Evolutionary conservation across 805 yeast species (phyloP).

Genomic region (Candida golubevii): DNA sequence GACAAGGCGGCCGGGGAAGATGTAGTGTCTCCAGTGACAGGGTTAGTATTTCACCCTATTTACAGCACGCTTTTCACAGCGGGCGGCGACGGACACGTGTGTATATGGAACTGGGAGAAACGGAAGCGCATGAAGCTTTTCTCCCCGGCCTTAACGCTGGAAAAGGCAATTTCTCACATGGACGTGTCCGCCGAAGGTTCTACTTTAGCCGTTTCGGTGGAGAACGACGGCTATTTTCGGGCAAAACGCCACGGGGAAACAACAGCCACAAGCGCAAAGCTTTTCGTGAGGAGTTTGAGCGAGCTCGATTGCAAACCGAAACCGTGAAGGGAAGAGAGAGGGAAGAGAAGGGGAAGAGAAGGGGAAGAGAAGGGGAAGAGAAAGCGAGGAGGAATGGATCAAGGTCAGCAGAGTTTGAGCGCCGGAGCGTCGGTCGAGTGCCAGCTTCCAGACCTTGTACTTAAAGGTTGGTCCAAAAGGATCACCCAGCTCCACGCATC

Average conservation of each 20-base stretch:
- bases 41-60: constrained; percentile 38
- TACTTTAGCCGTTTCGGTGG: constrained; percentile 11
- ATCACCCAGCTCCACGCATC: too few relatives aligned
- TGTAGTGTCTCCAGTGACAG: constrained; percentile 49
- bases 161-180: constrained; percentile 13
- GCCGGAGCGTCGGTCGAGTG: too few relatives aligned
- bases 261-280: neutral
- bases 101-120: constrained; percentile 47
- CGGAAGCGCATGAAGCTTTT: constrained; percentile 42
- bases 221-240: constrained; percentile 11
- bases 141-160: constrained; percentile 1
- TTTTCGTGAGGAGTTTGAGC: constrained; percentile 7
- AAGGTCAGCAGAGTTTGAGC: too few relatives aligned
- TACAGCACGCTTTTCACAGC: constrained; percentile 44
- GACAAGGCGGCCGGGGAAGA: constrained; percentile 41
- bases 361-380: too few relatives aligned
- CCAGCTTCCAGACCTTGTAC: too few relatives aligned
- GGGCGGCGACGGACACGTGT: constrained; percentile 49
- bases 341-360: neutral
- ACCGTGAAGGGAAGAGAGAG: neutral
- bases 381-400: too few relatives aligned
- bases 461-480: too few relatives aligned
- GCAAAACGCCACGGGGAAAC: neutral
- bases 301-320: constrained; percentile 12
- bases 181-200: constrained; percentile 13